Base-by-base conservation (phyloP, 306 rosid species). In the Delonix regia region DNA sequence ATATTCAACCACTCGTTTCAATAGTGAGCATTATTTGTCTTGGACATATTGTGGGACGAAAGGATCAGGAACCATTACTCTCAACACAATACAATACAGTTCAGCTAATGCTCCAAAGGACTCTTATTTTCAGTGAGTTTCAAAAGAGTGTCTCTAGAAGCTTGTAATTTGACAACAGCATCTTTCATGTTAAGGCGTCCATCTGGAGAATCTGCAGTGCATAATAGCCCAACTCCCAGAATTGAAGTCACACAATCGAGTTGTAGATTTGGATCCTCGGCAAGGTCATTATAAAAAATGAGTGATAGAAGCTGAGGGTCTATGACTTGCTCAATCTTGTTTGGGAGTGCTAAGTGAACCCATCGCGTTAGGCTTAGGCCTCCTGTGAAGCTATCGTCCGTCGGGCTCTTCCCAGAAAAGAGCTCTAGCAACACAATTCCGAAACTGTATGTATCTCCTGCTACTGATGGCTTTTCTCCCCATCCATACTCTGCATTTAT, bases 401-500 rank as follows among this genome's bases (percentile, higher is more conserved):
- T 89, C 9, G 97, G 93, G 25, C 88, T 81, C 78, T 76, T 92
- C 13, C 92, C 89, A 0, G 90, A 78, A 11, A 90, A 86, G 2
- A 92, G 84, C 79, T 89, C 89, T 16, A 92, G 82, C 78, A 92
- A 24, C 85, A 84, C 74, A 62, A 92, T 80, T 15, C 97, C 96
- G 21, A 88, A 92, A 69, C 97, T 90, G 49, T 90, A 92, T 19
- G 89, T 88, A 82, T 92, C 97, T 69, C 93, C 97, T 3, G 85
- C 86, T 16, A 83, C 81, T 0, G 89, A 78, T 22, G 93, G 83
- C 47, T 81, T 87, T 71, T 82, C 82, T 61, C 92, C 90, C 82
- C 85, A 76, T 33, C 93, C 95, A 61, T 90, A 92, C 51, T 92
- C 97, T 92, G 85, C 82, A 82, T 28, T 9, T 60, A 57, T 73